phyloP scores from a whole-genome alignment of 192 early-diverging fungal genomes.

The Tieghemiomyces parasiticus region DNA sequence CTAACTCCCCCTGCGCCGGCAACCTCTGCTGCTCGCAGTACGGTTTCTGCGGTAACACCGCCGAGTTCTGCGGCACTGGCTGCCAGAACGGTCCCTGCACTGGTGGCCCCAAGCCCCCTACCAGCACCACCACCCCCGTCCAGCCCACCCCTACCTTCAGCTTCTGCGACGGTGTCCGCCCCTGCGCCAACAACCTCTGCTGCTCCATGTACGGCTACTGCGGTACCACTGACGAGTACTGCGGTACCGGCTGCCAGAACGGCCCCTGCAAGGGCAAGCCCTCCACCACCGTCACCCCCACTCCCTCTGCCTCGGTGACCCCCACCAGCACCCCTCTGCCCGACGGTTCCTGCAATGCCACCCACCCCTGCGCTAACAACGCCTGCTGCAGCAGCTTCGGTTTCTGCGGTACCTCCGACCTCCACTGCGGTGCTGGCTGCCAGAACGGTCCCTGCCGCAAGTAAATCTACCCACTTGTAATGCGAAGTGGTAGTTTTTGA shows the following conservation, averaged over 20 bases:
- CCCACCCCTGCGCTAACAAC: conserved; percentile 6
- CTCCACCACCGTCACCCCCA: not conserved
- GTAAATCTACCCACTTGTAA: too few species aligned
- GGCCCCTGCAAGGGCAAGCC: not conserved
- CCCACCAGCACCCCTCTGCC: not conserved
- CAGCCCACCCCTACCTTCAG: too few species aligned
- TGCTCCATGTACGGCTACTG: conserved; percentile 4
- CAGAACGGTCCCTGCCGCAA: conserved; percentile 11
- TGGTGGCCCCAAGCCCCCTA: not conserved
- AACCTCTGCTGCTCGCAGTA: not conserved
- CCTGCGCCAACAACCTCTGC: not conserved
- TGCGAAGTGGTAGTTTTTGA: too few species aligned
- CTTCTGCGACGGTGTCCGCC: not conserved
- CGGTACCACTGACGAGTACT: not conserved
- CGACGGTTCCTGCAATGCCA: not conserved
- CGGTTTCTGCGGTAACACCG: too few species aligned
- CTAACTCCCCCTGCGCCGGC: not conserved
- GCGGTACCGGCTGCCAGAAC: conserved; percentile 1
- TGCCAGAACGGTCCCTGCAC: not conserved
- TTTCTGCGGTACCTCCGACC: conserved; percentile 14
- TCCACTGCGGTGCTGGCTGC: conserved; percentile 14
- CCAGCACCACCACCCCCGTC: not conserved
- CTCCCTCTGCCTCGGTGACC: not conserved
- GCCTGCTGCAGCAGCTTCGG: conserved; percentile 15
- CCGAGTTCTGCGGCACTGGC: too few species aligned